Conservation (phyloP, 2,329 filamentous ascomycete species). For the Cladophialophora immunda region DNA sequence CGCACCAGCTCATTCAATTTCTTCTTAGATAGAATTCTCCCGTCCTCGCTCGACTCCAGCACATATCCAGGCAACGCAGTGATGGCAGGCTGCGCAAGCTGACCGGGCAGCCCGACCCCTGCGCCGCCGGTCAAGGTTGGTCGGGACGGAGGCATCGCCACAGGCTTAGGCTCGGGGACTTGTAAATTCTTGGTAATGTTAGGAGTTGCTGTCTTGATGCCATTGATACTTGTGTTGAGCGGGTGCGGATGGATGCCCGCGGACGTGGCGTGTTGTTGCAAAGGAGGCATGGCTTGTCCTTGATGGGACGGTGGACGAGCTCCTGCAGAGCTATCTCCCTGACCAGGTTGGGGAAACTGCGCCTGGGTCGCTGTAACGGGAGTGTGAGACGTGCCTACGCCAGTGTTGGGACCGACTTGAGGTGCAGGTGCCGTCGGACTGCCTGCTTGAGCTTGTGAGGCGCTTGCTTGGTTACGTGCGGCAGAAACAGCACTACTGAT, state of each 20-base stretch:
- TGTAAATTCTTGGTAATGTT: constrained; percentile 84
- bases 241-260: constrained; percentile 51
- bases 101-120: constrained; percentile 77
- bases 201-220: constrained; percentile 69
- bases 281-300: constrained; percentile 46
- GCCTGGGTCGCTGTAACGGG: constrained; percentile 55
- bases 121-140: constrained; percentile 85
- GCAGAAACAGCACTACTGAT: constrained; percentile 57
- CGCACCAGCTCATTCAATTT: constrained; percentile 95
- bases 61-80: constrained; percentile 82
- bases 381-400: constrained; percentile 48
- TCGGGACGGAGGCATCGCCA: constrained; percentile 74
- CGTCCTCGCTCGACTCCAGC: constrained; percentile 83
- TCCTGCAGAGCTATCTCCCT: constrained; percentile 26
- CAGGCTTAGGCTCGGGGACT: constrained; percentile 75
- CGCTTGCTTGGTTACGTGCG: constrained; percentile 40
- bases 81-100: constrained; percentile 87
- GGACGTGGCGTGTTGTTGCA: constrained; percentile 44
- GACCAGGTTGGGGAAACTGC: constrained; percentile 28
- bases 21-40: constrained; percentile 95
- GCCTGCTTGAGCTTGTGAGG: constrained; percentile 47
- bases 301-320: constrained; percentile 35
- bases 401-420: constrained; percentile 34
- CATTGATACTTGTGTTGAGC: constrained; percentile 51
- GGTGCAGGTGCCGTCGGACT: constrained; percentile 44